These are phyloP conservation scores for Barnettozyma californica DNA, from an alignment of 805 yeast genomes.

Conservation along the genomic window DNA sequence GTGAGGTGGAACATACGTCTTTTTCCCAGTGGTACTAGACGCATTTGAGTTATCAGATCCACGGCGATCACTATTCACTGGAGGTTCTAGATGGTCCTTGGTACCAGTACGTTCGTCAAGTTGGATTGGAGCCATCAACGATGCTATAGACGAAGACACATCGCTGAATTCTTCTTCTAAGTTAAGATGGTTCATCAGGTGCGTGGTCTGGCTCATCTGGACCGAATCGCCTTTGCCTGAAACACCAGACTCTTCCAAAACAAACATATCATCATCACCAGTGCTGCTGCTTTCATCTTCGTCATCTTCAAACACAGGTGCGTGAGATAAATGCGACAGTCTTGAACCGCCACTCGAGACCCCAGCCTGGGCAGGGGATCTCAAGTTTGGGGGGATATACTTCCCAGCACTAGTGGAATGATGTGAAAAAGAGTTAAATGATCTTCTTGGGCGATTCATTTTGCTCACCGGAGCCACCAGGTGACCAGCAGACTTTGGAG, in stretches of 20 bases:
- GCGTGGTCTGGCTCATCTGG: neutral
- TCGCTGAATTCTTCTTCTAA: slow-evolving; percentile 20
- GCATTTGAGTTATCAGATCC: slow-evolving; percentile 7
- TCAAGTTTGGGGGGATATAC: slow-evolving; percentile 68
- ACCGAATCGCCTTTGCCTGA: slow-evolving; percentile 2
- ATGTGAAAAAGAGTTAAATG: slow-evolving; percentile 23
- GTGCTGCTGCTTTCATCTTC: slow-evolving; percentile 9
- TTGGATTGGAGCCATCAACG: slow-evolving; percentile 7
- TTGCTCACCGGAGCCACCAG: slow-evolving; percentile 9
- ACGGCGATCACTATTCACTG: slow-evolving; percentile 4
- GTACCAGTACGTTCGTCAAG: neutral
- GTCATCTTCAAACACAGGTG: slow-evolving; percentile 18
- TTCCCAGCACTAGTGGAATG: slow-evolving; percentile 40
- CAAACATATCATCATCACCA: slow-evolving; percentile 32
- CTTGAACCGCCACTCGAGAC: slow-evolving; percentile 12
- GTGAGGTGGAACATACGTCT: slow-evolving; percentile 46
- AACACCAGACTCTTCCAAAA: slow-evolving; percentile 32
- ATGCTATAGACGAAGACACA: slow-evolving; percentile 15
- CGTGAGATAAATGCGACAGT: slow-evolving; percentile 6
- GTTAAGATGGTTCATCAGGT: slow-evolving; percentile 8
- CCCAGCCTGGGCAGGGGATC: slow-evolving; percentile 38
- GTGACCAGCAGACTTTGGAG: slow-evolving; percentile 18
- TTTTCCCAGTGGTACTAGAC: slow-evolving; percentile 14
- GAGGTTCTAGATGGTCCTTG: neutral
- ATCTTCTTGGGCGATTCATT: slow-evolving; percentile 14